These are phyloP conservation scores for Paramecium biaurelia DNA, from an alignment of 73 alveolate genomes.

Conservation along the genomic window DNA sequence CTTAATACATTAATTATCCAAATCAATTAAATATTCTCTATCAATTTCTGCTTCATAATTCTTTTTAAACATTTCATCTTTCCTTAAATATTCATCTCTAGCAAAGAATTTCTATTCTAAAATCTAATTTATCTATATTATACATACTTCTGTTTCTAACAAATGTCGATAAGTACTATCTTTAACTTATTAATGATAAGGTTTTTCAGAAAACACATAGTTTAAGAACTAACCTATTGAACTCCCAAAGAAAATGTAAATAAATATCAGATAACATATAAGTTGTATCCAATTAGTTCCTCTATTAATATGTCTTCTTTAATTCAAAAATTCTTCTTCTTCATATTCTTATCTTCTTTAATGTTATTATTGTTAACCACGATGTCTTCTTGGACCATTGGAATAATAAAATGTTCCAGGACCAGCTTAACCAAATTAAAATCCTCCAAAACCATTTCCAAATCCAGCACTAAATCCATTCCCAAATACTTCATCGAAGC, in stretches of 20 bases:
- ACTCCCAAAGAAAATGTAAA: conserved; percentile 9
- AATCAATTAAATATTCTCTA: background rate
- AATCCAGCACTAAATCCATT: background rate
- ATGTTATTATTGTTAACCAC: background rate
- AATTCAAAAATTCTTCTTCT: background rate
- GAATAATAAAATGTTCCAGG: background rate
- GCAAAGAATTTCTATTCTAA: background rate
- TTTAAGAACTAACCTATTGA: background rate
- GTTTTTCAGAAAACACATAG: background rate
- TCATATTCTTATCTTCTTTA: background rate
- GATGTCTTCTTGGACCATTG: background rate
- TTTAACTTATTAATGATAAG: background rate
- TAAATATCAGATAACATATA: background rate
- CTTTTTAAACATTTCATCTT: background rate
- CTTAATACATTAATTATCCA: background rate
- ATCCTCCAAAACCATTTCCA: conserved; percentile 30
- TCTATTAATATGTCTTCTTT: background rate
- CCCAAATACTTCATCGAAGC: background rate
- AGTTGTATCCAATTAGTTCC: background rate
- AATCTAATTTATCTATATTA: background rate
- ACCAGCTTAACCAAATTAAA: background rate
- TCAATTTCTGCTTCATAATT: background rate
- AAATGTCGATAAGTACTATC: background rate
- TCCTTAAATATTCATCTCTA: background rate
- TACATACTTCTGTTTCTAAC: background rate